Conservation (phyloP, 2,329 filamentous ascomycete species). For the Fusarium bulbicola region DNA sequence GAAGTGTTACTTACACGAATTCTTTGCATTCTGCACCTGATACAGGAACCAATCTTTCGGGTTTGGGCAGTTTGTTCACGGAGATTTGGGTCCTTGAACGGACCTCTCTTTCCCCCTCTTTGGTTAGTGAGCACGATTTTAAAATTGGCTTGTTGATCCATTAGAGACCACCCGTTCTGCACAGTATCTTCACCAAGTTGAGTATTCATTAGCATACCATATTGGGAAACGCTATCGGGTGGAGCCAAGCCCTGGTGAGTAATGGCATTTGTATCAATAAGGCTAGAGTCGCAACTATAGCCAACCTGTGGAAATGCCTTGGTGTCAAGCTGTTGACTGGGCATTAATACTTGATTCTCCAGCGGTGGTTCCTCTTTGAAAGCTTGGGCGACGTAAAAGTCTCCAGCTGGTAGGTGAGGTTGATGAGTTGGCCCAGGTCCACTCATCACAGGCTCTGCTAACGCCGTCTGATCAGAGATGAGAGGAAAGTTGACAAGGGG, state of each 20-base stretch:
- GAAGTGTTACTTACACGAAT: constrained; percentile 61
- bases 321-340: constrained; percentile 26
- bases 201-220: constrained; percentile 22
- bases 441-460: constrained; percentile 28
- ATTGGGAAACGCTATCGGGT: constrained; percentile 27
- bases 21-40: constrained; percentile 69
- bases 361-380: constrained; percentile 37
- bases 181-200: constrained; percentile 16
- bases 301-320: constrained; percentile 33
- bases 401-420: constrained; percentile 23
- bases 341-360: constrained; percentile 22
- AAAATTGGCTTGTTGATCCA: constrained; percentile 41
- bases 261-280: constrained; percentile 22
- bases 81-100: constrained; percentile 62
- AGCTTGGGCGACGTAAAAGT: constrained; percentile 31
- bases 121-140: constrained; percentile 45
- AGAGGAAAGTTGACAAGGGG: constrained; percentile 36
- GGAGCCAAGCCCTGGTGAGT: constrained; percentile 25
- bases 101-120: constrained; percentile 55
- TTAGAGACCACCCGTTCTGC: constrained; percentile 28
- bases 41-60: constrained; percentile 66
- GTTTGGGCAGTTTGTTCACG: constrained; percentile 66
- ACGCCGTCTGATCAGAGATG: constrained; percentile 28
- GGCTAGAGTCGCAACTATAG: constrained; percentile 27
- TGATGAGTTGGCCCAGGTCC: constrained; percentile 24